Conservation (phyloP, 495 filamentous ascomycete genomes). For the Lindgomyces ingoldianus region DNA sequence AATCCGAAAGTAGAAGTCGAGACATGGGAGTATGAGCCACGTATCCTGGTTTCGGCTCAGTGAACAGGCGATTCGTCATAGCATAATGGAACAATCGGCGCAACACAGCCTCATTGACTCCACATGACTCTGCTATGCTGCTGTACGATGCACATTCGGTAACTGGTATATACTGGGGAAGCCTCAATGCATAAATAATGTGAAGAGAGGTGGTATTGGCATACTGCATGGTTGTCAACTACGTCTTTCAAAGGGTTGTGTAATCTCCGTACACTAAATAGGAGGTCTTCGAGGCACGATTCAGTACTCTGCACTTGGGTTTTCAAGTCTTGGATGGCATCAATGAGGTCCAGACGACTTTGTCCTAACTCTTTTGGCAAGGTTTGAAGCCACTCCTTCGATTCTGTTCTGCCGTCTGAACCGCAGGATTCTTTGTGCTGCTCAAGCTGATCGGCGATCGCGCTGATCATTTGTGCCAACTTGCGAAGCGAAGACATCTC, state of each 20-base stretch:
- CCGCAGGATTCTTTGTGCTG: not conserved
- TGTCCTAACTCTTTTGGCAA: not conserved
- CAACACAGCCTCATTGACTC: constrained; percentile 29
- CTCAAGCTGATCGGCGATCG: not conserved
- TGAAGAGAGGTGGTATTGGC: not conserved
- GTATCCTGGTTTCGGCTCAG: constrained; percentile 51
- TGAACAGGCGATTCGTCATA: constrained; percentile 60
- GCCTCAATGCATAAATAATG: not conserved
- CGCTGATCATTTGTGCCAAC: not conserved
- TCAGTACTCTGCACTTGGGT: not conserved
- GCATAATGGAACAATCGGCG: constrained; percentile 57
- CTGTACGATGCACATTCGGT: not conserved
- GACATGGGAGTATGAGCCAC: constrained; percentile 56
- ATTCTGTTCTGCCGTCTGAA: not conserved
- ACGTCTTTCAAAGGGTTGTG: not conserved
- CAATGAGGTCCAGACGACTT: not conserved
- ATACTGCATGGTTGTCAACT: not conserved
- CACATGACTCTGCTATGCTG: not conserved
- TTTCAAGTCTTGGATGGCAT: not conserved
- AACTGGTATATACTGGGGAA: not conserved
- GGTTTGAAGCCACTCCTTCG: not conserved
- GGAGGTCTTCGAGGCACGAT: not conserved
- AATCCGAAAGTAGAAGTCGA: constrained; percentile 6
- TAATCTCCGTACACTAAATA: not conserved
- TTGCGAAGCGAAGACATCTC: not conserved